Evolutionary conservation across 1,139 yeast genomes (phyloP), one percentile per base, ranked within the genome.

Genomic region (Candida tetrigidarum): DNA sequence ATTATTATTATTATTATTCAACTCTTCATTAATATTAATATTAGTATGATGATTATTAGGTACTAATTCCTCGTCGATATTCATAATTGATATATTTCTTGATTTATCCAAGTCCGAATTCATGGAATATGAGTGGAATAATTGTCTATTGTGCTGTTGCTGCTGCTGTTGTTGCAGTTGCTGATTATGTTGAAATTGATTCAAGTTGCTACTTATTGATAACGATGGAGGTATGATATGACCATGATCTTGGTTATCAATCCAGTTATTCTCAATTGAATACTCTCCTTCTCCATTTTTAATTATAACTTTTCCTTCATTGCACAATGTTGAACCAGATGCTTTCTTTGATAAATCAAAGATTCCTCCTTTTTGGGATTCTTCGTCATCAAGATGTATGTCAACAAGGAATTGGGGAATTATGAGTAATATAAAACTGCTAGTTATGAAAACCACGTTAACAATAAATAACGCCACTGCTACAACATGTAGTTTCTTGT

Each of bases 401-500:
- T 16, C 19, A 3, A 32, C 12, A 20, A 18, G 2, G 10, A n/a
- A 32, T 26, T 22, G 29, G 6, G 39, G 39, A n/a, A 34, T 28
- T 15, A 43, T 12, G 14, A 48, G 18, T 20, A 48, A 16, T 3
- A 46, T 20, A n/a, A 43, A 38, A 11, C 52, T 45, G 8, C 39
- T 9, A 9, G 54, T 48, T 8, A 49, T 37, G 28, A 48, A 46
- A 2, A 56, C 49, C 14, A 58, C 44, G 35, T 45, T 44, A 7
- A 57, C 49, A n/a, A 56, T 48, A 26, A 59, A 45, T 37, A 58
- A 33, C 20, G 50, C 43, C 2, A 42, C 39, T 5, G 39, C 25
- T 3, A n/a, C 39, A 15, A 29, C 39, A 12, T 37, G 20, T 6
- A 29, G 18, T 14, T 10, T 14, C 10, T 32, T 32, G 5, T n/a